Conservation (phyloP, 2,329 filamentous ascomycete species). For the Claviceps arundinis region DNA sequence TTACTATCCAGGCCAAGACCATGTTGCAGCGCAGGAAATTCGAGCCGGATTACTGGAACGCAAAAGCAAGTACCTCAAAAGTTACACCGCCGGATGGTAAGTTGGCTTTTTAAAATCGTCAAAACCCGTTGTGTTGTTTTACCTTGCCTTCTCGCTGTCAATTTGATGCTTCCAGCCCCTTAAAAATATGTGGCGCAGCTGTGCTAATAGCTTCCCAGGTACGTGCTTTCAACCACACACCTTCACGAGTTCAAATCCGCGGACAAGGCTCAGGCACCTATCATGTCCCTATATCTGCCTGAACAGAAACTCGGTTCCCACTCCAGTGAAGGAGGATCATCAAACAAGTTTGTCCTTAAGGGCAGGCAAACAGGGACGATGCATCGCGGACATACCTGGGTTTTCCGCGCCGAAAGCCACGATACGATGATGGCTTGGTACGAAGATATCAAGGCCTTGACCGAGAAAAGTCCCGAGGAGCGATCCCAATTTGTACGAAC, state of each 20-base stretch:
- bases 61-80: slow-evolving; percentile 98
- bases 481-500: slow-evolving; percentile 75
- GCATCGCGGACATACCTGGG: slow-evolving; percentile 69
- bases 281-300: slow-evolving; percentile 91
- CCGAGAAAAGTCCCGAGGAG: slow-evolving; percentile 78
- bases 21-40: slow-evolving; percentile 71
- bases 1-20: slow-evolving; percentile 79
- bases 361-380: slow-evolving; percentile 85
- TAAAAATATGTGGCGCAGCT: neutral
- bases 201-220: slow-evolving; percentile 40
- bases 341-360: slow-evolving; percentile 96
- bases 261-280: slow-evolving; percentile 76
- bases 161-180: slow-evolving; percentile 2
- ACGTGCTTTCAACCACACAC: slow-evolving; percentile 90
- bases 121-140: neutral
- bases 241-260: slow-evolving; percentile 99
- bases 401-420: slow-evolving; percentile 58
- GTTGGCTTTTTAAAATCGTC: slow-evolving; percentile 15
- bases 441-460: slow-evolving; percentile 80
- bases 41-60: slow-evolving; percentile 84
- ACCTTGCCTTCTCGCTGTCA: neutral
- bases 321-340: slow-evolving; percentile 67
- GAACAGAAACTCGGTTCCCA: slow-evolving; percentile 94
- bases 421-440: slow-evolving; percentile 98
- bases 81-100: slow-evolving; percentile 89